These are phyloP conservation scores for Bauhinia variegata DNA, from an alignment of 306 rosid genomes.

Conservation along the genomic window DNA sequence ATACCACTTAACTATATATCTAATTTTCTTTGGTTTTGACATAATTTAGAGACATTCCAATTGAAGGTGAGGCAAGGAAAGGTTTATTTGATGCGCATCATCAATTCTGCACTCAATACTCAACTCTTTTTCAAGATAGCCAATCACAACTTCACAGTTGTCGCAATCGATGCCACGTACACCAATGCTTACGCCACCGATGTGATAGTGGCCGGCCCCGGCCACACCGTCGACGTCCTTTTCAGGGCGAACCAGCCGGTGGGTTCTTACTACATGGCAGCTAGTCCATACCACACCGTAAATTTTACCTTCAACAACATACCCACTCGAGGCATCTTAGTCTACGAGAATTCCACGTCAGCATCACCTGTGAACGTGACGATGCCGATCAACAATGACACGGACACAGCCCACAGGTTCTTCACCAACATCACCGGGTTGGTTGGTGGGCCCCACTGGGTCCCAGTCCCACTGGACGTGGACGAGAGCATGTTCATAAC, in stretches of 20 bases:
- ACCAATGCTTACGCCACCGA: constrained; percentile 47
- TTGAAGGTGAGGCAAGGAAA: constrained; percentile 45
- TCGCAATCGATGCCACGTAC: constrained; percentile 59
- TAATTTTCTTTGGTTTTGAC: not conserved
- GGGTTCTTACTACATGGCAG: constrained; percentile 68
- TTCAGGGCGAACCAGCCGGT: constrained; percentile 43
- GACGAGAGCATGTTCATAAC: constrained; percentile 63
- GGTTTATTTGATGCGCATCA: constrained; percentile 54
- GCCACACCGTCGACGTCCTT: constrained; percentile 58
- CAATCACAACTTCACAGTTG: constrained; percentile 58
- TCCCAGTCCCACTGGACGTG: constrained; percentile 52
- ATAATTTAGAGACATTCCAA: constrained; percentile 26
- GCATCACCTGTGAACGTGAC: constrained; percentile 40
- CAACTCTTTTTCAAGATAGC: constrained; percentile 63
- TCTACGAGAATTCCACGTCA: constrained; percentile 26
- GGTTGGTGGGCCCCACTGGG: constrained; percentile 54
- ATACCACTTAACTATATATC: constrained; percentile 2
- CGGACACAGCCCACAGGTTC: constrained; percentile 50
- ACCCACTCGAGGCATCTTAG: constrained; percentile 41
- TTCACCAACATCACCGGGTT: constrained; percentile 40
- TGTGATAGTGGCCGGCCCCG: constrained; percentile 44
- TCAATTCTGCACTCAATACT: constrained; percentile 62
- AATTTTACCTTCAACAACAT: constrained; percentile 26
- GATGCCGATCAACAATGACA: constrained; percentile 45
- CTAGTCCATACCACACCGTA: constrained; percentile 39